Percentiles rank a stretch among this genome's conserved stretches.
Conservation (phyloP, 495 filamentous ascomycete genomes). For the Hyaloscypha bicolor region DNA sequence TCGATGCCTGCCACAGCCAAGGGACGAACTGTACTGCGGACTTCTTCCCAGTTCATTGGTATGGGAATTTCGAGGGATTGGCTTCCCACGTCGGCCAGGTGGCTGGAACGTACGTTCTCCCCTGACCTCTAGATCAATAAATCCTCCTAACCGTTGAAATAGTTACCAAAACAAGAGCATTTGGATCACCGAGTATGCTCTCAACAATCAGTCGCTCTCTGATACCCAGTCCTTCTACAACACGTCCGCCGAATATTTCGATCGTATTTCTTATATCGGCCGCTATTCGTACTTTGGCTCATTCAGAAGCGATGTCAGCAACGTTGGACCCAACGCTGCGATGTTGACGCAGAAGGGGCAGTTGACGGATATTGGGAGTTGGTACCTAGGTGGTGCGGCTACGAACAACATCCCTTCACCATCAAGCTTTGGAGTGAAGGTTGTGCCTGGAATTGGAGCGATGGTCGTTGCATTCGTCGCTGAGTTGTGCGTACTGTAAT, state of each 20-base stretch:
- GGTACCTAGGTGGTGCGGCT: constrained; percentile 64
- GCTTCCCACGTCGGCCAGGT: constrained; percentile 70
- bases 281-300: constrained; percentile 75
- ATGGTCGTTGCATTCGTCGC: not conserved
- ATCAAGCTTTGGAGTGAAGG: not conserved
- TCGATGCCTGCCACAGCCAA: constrained; percentile 51
- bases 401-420: constrained; percentile 43
- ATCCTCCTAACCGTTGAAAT: not conserved
- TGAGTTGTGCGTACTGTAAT: not conserved
- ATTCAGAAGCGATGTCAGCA: constrained; percentile 65
- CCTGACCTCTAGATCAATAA: constrained; percentile 11
- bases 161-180: constrained; percentile 57
- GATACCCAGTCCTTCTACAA: constrained; percentile 68
- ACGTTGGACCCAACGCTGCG: constrained; percentile 68
- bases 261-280: constrained; percentile 59
- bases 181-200: constrained; percentile 76
- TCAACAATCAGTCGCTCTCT: constrained; percentile 46
- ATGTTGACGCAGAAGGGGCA: constrained; percentile 63
- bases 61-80: constrained; percentile 73
- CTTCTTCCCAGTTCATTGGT: constrained; percentile 78
- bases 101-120: constrained; percentile 45
- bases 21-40: constrained; percentile 62
- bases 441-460: not conserved
- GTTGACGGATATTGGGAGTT: constrained; percentile 72
- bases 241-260: constrained; percentile 61